These are phyloP conservation scores for Scedosporium boydii DNA, from an alignment of 2,329 filamentous ascomycete genomes.

Conservation along the genomic window DNA sequence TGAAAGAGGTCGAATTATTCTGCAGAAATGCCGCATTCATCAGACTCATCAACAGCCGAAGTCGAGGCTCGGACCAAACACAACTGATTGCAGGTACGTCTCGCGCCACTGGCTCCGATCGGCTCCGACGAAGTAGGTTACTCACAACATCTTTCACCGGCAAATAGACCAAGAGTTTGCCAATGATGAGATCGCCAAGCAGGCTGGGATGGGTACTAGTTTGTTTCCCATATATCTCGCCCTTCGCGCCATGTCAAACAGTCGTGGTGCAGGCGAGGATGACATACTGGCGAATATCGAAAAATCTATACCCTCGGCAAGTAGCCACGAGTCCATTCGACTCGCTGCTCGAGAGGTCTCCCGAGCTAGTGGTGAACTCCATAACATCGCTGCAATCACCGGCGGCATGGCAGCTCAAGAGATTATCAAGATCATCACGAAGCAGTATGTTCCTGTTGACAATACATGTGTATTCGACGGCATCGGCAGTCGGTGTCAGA, in stretches of 20 bases:
- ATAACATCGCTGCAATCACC: constrained; percentile 80
- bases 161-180: constrained; percentile 40
- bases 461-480: constrained; percentile 65
- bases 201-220: constrained; percentile 43
- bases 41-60: constrained; percentile 63
- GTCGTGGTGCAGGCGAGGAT: background rate
- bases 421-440: constrained; percentile 78
- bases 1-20: constrained; percentile 76
- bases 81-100: constrained; percentile 46
- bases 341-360: constrained; percentile 57
- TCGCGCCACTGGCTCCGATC: background rate
- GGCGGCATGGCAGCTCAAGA: constrained; percentile 97
- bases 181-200: constrained; percentile 43
- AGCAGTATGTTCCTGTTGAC: constrained; percentile 62
- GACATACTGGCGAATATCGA: background rate
- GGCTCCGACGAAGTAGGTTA: background rate
- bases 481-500: constrained; percentile 51
- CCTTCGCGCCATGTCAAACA: constrained; percentile 28
- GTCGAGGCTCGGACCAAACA: constrained; percentile 33
- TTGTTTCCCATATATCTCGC: constrained; percentile 62
- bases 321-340: constrained; percentile 37
- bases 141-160: background rate
- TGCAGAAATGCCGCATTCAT: constrained; percentile 94
- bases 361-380: constrained; percentile 75
- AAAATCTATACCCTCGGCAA: constrained; percentile 30